phyloP scores from a whole-genome alignment of 148 eudicot species.

The Nepenthes mirabilis region DNA sequence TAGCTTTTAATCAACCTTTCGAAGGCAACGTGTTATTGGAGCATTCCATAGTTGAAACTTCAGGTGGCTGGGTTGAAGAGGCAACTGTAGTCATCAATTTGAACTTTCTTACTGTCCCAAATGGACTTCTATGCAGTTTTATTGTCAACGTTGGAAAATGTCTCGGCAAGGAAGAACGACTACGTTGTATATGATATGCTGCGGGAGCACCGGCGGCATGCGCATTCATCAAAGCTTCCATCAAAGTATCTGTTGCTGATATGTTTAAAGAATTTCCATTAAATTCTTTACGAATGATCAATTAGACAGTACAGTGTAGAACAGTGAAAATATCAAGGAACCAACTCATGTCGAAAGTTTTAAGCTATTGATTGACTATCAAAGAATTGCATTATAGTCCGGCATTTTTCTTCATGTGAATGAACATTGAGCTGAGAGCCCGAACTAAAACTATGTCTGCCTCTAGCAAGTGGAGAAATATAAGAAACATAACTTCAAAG shows the following conservation, averaged over 20 bases:
- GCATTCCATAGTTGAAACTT: slow-evolving; percentile 26
- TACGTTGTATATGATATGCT: slow-evolving; percentile 13
- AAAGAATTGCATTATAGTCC: no score
- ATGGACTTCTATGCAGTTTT: slow-evolving; percentile 19
- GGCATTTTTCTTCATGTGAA: no score
- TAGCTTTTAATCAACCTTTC: slow-evolving; percentile 71
- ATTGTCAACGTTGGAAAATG: slow-evolving; percentile 11
- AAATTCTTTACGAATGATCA: no score
- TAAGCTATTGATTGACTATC: no score
- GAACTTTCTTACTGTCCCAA: slow-evolving; percentile 24
- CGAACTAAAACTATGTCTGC: no score
- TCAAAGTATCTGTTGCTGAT: slow-evolving; percentile 23
- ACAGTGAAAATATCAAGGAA: no score
- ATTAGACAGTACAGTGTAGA: no score
- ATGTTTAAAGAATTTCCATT: neutral
- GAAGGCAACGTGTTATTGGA: slow-evolving; percentile 67
- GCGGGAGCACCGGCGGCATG: slow-evolving; percentile 20
- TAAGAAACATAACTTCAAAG: no score
- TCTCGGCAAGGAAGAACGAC: slow-evolving; percentile 13
- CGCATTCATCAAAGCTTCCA: slow-evolving; percentile 59
- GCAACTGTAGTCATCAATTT: slow-evolving; percentile 26
- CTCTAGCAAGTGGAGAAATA: no score
- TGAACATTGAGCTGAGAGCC: no score
- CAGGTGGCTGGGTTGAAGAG: slow-evolving; percentile 44
- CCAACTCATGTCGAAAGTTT: no score